phyloP scores from a whole-genome alignment of 2,329 filamentous ascomycete species.

The Fusarium nurragi region DNA sequence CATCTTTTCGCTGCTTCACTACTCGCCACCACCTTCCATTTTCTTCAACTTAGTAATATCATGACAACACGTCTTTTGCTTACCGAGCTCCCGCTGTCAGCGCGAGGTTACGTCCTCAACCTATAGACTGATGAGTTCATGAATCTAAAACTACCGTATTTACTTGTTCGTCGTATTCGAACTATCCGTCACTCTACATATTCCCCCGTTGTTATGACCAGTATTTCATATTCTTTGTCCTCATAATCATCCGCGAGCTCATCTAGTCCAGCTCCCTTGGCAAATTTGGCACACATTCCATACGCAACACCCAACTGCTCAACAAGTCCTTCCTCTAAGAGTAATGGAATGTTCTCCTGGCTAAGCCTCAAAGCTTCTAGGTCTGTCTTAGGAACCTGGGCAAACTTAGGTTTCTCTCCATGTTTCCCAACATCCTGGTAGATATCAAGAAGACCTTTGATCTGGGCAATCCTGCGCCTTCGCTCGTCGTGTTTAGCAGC shows the following conservation, averaged over 20 bases:
- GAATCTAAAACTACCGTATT: too few species aligned
- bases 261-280: neutral
- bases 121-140: too few species aligned
- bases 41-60: too few species aligned
- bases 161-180: too few species aligned
- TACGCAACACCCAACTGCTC: conserved; percentile 17
- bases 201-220: conserved; percentile 13
- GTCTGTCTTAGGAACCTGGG: conserved; percentile 4
- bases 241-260: neutral
- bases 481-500: conserved; percentile 6
- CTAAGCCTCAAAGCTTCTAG: neutral
- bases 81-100: too few species aligned
- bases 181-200: neutral
- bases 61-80: too few species aligned
- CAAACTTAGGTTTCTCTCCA: neutral
- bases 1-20: too few species aligned
- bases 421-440: neutral
- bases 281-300: conserved; percentile 16
- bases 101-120: too few species aligned
- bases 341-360: neutral
- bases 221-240: conserved; percentile 13
- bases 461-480: conserved; percentile 11
- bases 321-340: neutral
- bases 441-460: conserved; percentile 10
- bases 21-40: too few species aligned